A percentile compares a stretch with the other conserved stretches of the same genome.
These are phyloP conservation scores for Suhomyces atakaporum DNA, from an alignment of 1,139 yeast genomes.

Conservation along the genomic window DNA sequence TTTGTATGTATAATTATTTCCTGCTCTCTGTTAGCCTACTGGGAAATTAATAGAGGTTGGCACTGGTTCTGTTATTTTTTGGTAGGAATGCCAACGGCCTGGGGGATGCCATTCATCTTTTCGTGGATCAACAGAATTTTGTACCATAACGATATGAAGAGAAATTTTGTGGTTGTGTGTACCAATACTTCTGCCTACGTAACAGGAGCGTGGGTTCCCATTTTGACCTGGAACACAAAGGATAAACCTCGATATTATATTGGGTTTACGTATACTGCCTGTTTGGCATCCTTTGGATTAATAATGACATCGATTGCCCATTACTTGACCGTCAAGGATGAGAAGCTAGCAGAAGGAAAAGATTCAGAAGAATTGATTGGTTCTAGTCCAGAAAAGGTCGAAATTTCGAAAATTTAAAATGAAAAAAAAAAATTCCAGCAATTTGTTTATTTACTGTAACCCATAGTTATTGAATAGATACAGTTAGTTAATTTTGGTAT, in stretches of 20 bases:
- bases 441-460: too few species aligned
- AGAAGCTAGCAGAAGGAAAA: conserved; percentile 12
- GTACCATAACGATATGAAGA: conserved; percentile 23
- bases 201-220: conserved; percentile 23
- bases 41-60: conserved; percentile 49
- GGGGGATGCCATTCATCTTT: conserved; percentile 26
- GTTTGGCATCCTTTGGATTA: conserved; percentile 21
- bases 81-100: conserved; percentile 49
- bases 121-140: conserved; percentile 25
- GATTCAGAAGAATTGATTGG: neutral
- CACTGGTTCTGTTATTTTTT: conserved; percentile 53
- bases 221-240: conserved; percentile 18
- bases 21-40: conserved; percentile 41
- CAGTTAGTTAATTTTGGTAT: too few species aligned
- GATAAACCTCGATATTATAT: conserved; percentile 34
- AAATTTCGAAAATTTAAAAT: too few species aligned
- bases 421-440: too few species aligned
- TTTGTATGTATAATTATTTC: conserved; percentile 42
- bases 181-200: conserved; percentile 27
- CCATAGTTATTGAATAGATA: too few species aligned
- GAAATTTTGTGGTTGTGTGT: conserved; percentile 24
- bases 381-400: too few species aligned
- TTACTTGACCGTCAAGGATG: conserved; percentile 35
- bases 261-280: conserved; percentile 26
- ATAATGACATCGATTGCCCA: conserved; percentile 25